A percentile compares a stretch with the other conserved stretches of the same genome.
phyloP scores from a whole-genome alignment of 257 asterid genomes.

The Datura wrightii region DNA sequence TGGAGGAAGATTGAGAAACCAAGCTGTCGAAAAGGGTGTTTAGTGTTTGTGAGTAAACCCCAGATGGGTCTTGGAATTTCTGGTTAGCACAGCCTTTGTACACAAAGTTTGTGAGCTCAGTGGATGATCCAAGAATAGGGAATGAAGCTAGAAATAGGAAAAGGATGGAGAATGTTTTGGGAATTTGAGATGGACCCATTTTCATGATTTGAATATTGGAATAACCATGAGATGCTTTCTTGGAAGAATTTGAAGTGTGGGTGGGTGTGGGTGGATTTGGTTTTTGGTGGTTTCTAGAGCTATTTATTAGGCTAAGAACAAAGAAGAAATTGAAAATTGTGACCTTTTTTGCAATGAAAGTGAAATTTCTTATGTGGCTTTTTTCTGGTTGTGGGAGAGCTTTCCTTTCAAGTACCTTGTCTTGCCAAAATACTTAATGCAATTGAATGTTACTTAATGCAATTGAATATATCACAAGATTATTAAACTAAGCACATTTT shows the following conservation, averaged over 20 bases:
- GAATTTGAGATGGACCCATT: conserved; percentile 57
- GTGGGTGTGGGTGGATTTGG: not conserved
- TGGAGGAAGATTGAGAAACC: conserved; percentile 61
- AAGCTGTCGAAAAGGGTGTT: conserved; percentile 49
- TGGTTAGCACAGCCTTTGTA: conserved; percentile 92
- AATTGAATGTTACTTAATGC: conserved; percentile 11
- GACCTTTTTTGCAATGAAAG: not conserved
- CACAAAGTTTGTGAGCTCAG: conserved; percentile 55
- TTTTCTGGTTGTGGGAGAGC: not conserved
- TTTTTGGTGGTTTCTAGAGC: conserved; percentile 33
- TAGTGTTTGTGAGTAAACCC: conserved; percentile 53
- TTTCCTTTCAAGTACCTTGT: conserved; percentile 19
- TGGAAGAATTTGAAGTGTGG: not conserved
- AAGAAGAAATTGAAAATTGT: not conserved
- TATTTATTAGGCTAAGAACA: conserved; percentile 4
- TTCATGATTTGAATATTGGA: conserved; percentile 30
- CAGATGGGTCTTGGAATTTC: conserved; percentile 56
- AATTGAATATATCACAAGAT: not conserved
- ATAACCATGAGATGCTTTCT: not conserved
- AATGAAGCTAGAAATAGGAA: conserved; percentile 34
- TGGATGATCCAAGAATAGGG: conserved; percentile 35
- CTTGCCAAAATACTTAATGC: not conserved
- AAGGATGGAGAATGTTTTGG: conserved; percentile 26
- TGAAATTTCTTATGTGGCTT: not conserved
- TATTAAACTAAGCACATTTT: not conserved